Percentiles rank a stretch among this genome's conserved stretches.
Evolutionary conservation across 345 rosid genomes (phyloP).

Genomic region (Raphanus raphanistrum): DNA sequence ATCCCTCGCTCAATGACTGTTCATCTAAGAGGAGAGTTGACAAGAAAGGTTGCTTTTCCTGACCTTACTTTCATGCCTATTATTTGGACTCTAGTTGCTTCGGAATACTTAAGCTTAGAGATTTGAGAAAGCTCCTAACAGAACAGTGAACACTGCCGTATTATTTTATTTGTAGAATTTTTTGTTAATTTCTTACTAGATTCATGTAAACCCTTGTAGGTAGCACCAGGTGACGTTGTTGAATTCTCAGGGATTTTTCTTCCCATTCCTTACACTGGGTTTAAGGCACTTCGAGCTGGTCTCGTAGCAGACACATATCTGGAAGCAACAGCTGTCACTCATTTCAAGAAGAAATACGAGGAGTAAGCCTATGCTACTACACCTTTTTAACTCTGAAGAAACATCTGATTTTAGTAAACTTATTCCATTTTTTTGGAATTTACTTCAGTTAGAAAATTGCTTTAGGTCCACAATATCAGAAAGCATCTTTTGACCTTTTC

Average conservation of each 20-base stretch:
- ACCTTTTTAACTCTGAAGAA: not conserved
- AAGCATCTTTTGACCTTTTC: not conserved
- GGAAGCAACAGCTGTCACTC: constrained; percentile 88
- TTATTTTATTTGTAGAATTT: not conserved
- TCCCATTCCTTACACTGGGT: constrained; percentile 93
- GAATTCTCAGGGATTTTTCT: constrained; percentile 97
- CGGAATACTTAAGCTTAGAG: not conserved
- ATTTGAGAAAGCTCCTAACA: not conserved
- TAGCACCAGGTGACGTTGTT: constrained; percentile 96
- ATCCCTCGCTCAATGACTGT: constrained; percentile 93
- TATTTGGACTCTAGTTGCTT: constrained; percentile 16
- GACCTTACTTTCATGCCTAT: constrained; percentile 9
- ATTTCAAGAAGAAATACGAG: constrained; percentile 96
- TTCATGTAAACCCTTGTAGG: constrained; percentile 45
- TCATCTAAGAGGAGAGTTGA: constrained; percentile 97
- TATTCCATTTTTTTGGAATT: constrained; percentile 10
- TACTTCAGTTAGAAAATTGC: not conserved
- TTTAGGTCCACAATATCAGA: constrained; percentile 5
- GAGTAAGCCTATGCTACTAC: constrained; percentile 57
- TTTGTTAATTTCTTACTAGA: not conserved
- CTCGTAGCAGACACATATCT: constrained; percentile 94
- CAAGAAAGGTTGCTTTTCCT: constrained; percentile 75
- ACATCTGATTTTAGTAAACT: not conserved
- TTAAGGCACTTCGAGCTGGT: constrained; percentile 96
- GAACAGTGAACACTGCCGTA: not conserved